A percentile compares a stretch with the other conserved stretches of the same genome.
Conservation (phyloP, 2,329 filamentous ascomycete species). For the Nigrospora oryzae region DNA sequence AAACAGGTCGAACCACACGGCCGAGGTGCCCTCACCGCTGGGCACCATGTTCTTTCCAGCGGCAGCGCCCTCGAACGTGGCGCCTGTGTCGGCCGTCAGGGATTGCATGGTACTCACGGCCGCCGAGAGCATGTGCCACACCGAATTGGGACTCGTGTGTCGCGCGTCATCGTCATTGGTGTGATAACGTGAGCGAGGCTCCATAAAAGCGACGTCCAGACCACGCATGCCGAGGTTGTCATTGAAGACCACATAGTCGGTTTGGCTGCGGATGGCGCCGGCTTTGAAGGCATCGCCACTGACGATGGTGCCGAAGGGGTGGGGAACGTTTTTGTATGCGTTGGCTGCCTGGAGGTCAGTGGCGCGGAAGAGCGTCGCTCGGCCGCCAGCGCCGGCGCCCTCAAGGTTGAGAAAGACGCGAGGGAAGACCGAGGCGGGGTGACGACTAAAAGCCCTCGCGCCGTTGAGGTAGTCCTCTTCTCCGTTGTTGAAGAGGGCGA, state of each 20-base stretch:
- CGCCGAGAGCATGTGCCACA: constrained; percentile 94
- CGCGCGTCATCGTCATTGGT: constrained; percentile 75
- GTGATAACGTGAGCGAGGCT: constrained; percentile 75
- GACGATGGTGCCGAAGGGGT: constrained; percentile 76
- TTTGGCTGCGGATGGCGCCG: constrained; percentile 70
- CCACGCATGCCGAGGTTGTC: constrained; percentile 70
- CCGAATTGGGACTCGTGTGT: constrained; percentile 55
- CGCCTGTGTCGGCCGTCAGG: constrained; percentile 57
- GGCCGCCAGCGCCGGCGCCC: constrained; percentile 79
- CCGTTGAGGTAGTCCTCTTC: constrained; percentile 87
- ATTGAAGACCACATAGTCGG: constrained; percentile 78
- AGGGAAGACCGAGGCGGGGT: constrained; percentile 66
- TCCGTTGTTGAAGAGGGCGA: constrained; percentile 82
- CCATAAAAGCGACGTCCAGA: constrained; percentile 82
- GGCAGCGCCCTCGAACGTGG: constrained; percentile 49
- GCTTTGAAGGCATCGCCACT: constrained; percentile 73
- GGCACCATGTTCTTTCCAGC: constrained; percentile 48
- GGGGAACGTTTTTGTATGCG: constrained; percentile 58
- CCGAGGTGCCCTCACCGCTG: constrained; percentile 55
- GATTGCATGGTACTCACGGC: constrained; percentile 63
- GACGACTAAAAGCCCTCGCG: constrained; percentile 71
- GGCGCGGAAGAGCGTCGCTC: constrained; percentile 75
- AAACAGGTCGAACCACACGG: constrained; percentile 88
- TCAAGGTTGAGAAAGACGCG: constrained; percentile 88
- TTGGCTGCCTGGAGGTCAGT: constrained; percentile 77